A percentile compares a stretch with the other conserved stretches of the same genome.
These are phyloP conservation scores for Xenosphaeropsis pyriputrescens DNA, from an alignment of 2,329 filamentous ascomycete genomes.

Conservation along the genomic window DNA sequence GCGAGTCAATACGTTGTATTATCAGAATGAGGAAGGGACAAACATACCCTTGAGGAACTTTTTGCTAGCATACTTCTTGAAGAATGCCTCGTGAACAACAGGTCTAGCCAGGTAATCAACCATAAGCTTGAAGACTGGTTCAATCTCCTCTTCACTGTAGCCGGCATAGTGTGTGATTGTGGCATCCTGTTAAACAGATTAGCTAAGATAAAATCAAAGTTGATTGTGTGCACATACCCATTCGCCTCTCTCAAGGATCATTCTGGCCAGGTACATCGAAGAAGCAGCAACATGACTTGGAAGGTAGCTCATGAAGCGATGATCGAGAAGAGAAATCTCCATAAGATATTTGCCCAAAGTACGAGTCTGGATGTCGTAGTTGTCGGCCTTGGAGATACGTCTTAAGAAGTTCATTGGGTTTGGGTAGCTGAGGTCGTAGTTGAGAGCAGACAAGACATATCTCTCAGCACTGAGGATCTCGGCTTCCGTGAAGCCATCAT, in stretches of 20 bases:
- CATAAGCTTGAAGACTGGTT: conserved; percentile 87
- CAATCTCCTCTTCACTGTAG: conserved; percentile 84
- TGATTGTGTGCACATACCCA: conserved; percentile 49
- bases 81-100: conserved; percentile 90
- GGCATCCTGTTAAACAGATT: conserved; percentile 47
- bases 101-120: conserved; percentile 89
- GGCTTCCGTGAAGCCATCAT: conserved; percentile 87
- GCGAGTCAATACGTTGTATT: conserved; percentile 11
- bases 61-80: conserved; percentile 99
- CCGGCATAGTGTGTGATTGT: conserved; percentile 85
- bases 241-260: conserved; percentile 79
- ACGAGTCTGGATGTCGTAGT: conserved; percentile 96
- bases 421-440: conserved; percentile 96
- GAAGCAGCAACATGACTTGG: conserved; percentile 85
- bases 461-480: conserved; percentile 97
- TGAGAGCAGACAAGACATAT: conserved; percentile 76
- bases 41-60: conserved; percentile 91
- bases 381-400: conserved; percentile 96
- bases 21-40: too few species aligned
- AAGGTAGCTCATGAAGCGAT: conserved; percentile 80
- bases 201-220: conserved; percentile 9
- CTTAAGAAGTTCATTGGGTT: conserved; percentile 99
- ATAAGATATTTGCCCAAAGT: conserved; percentile 96
- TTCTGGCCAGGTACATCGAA: conserved; percentile 85
- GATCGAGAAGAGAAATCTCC: conserved; percentile 91